Percentiles rank a stretch among this genome's conserved stretches.
Conservation (phyloP, 129 eudicot species). For the Solidago caesia region DNA sequence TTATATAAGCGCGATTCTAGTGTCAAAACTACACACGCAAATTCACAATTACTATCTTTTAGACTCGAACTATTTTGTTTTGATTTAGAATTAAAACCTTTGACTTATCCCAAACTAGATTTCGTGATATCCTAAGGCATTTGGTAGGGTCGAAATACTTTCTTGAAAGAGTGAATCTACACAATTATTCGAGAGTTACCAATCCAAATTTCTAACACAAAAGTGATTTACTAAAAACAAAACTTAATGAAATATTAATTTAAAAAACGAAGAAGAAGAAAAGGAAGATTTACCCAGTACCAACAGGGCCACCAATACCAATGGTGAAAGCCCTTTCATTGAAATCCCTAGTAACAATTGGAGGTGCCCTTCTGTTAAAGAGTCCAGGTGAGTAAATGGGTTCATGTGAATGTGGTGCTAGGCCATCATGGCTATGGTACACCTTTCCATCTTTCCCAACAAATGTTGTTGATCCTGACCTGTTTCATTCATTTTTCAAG, state of each 20-base stretch:
- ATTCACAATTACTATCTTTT: too few relatives aligned
- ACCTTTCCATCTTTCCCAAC: conserved; percentile 89
- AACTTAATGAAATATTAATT: background rate
- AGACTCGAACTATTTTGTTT: too few relatives aligned
- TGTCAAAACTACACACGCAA: too few relatives aligned
- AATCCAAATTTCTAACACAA: too few relatives aligned
- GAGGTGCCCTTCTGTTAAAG: conserved; percentile 85
- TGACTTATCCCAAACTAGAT: too few relatives aligned
- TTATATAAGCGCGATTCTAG: too few relatives aligned
- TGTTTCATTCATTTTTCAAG: conserved; percentile 25
- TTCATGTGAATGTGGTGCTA: conserved; percentile 93
- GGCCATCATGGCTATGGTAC: conserved; percentile 96
- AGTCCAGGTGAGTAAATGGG: conserved; percentile 96
- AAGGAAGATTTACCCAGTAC: conserved; percentile 67
- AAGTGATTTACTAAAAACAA: background rate
- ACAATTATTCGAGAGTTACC: too few relatives aligned
- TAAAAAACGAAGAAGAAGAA: background rate
- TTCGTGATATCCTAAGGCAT: too few relatives aligned
- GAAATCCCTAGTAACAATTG: conserved; percentile 64
- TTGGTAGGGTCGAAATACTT: too few relatives aligned
- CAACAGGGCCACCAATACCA: conserved; percentile 99
- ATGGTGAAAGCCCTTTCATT: conserved; percentile 89
- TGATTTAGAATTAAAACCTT: too few relatives aligned
- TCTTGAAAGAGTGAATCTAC: too few relatives aligned
- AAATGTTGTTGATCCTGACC: conserved; percentile 43